Conservation (phyloP, 2,329 filamentous ascomycete species). For the Fusarium sublunatum region DNA sequence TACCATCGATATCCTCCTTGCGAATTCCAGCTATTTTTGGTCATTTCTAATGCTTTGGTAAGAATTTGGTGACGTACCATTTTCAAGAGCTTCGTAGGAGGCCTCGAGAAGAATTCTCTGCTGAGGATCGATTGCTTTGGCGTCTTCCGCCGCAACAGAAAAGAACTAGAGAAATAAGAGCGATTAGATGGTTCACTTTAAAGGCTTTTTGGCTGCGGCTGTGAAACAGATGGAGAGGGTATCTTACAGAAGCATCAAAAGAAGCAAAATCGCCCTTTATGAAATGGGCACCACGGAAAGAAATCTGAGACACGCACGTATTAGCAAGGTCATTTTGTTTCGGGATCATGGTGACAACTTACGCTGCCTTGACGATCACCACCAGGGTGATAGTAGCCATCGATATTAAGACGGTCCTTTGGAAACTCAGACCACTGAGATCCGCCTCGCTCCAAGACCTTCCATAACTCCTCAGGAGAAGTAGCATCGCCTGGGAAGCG, state of each 20-base stretch:
- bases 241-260: slow-evolving; percentile 62
- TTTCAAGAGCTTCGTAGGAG: slow-evolving; percentile 63
- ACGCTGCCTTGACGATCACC: slow-evolving; percentile 62
- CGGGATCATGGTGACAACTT: slow-evolving; percentile 37
- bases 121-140: slow-evolving; percentile 64
- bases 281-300: slow-evolving; percentile 63
- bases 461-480: slow-evolving; percentile 59
- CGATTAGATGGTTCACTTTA: slow-evolving; percentile 3
- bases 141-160: slow-evolving; percentile 61
- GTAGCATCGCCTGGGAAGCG: slow-evolving; percentile 63
- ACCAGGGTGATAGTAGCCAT: slow-evolving; percentile 66
- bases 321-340: slow-evolving; percentile 18
- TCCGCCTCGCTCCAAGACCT: slow-evolving; percentile 57
- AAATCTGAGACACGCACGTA: slow-evolving; percentile 50
- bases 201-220: neutral
- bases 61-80: slow-evolving; percentile 48
- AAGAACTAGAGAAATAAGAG: slow-evolving; percentile 59
- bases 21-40: slow-evolving; percentile 55
- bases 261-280: slow-evolving; percentile 58
- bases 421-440: slow-evolving; percentile 64
- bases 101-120: slow-evolving; percentile 64
- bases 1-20: slow-evolving; percentile 57
- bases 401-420: slow-evolving; percentile 60
- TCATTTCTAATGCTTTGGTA: neutral
- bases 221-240: neutral